Conservation (phyloP, 2,329 filamentous ascomycete genomes). For the Niveomyces coronatus region DNA sequence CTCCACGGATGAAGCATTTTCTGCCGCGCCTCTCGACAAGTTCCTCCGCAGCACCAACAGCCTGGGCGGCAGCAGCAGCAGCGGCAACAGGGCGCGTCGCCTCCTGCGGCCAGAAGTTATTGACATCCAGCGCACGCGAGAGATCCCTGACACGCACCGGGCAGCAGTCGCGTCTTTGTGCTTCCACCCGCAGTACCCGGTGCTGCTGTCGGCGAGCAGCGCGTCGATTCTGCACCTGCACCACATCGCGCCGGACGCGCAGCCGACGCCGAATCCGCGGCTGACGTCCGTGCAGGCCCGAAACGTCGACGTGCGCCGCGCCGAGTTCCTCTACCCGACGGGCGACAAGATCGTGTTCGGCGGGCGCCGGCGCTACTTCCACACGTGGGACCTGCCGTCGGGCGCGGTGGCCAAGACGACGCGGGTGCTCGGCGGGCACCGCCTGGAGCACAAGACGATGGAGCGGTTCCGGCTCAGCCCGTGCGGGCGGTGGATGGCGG, state of each 20-base stretch:
- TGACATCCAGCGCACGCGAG: conserved; percentile 80
- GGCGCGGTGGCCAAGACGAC: conserved; percentile 76
- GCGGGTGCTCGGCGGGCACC: conserved; percentile 62
- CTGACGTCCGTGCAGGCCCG: conserved; percentile 84
- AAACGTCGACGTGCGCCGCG: conserved; percentile 72
- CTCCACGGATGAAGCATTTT: conserved; percentile 48
- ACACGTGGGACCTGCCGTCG: conserved; percentile 80
- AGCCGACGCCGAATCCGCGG: conserved; percentile 73
- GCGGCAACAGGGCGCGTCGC: conserved; percentile 48
- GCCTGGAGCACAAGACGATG: conserved; percentile 80
- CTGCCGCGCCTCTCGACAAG: conserved; percentile 65
- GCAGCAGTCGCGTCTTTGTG: conserved; percentile 72
- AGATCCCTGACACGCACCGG: conserved; percentile 69
- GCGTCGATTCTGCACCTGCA: conserved; percentile 82
- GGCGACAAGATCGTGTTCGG: conserved; percentile 80
- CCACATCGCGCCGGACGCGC: conserved; percentile 68
- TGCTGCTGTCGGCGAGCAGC: conserved; percentile 81
- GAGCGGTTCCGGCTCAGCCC: conserved; percentile 83
- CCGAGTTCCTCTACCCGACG: conserved; percentile 62
- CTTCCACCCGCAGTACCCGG: conserved; percentile 82
- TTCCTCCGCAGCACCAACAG: conserved; percentile 67
- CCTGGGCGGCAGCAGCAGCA: conserved; percentile 44
- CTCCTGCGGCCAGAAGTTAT: conserved; percentile 80
- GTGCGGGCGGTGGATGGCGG: conserved; percentile 74
- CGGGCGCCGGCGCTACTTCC: conserved; percentile 82